phyloP scores from a whole-genome alignment of 176 grass and related monocot genomes.

The Sorghum bicolor region Sorghum_bicolor_NCBIv3 NC_012873.2:67892501-67893000 shows the following conservation, averaged over 20 bases:
- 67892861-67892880: conserved; percentile 25
- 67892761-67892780: neutral
- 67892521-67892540: conserved; percentile 61
- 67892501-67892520: neutral
- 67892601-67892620: neutral
- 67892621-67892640: neutral
- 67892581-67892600: conserved; percentile 75
- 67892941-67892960: conserved; percentile 25
- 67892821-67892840: conserved; percentile 5
- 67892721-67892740: conserved; percentile 87
- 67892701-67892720: conserved; percentile 82
- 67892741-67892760: conserved; percentile 56
- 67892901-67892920: neutral
- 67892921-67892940: conserved; percentile 27
- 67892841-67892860: neutral
- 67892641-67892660: conserved; percentile 8
- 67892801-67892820: conserved; percentile 25
- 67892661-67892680: conserved; percentile 94
- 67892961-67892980: conserved; percentile 7
- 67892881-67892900: conserved; percentile 28
- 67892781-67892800: neutral
- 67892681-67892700: conserved; percentile 76
- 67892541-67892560: conserved; percentile 89
- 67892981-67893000: conserved; percentile 23
- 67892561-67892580: conserved; percentile 77